These are phyloP conservation scores for Abrus precatorius DNA, from an alignment of 306 rosid species.

Conservation along the genomic window DNA sequence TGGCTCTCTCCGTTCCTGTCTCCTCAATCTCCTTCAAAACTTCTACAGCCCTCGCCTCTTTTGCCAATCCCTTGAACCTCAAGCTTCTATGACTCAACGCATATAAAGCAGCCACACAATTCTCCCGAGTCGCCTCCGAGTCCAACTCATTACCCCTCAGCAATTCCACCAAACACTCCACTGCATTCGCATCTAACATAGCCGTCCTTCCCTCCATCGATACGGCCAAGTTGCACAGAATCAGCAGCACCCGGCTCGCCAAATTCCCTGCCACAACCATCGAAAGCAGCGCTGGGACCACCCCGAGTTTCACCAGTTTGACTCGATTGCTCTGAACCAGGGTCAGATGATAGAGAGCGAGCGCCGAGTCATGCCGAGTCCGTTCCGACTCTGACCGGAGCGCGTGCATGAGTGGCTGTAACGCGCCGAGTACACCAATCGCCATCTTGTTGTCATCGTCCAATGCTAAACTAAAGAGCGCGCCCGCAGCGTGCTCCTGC, in stretches of 20 bases:
- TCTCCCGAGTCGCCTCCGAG: slow-evolving; percentile 83
- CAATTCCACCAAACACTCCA: slow-evolving; percentile 68
- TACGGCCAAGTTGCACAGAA: slow-evolving; percentile 78
- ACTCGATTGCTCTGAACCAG: slow-evolving; percentile 84
- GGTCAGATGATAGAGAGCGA: slow-evolving; percentile 80
- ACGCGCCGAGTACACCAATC: slow-evolving; percentile 83
- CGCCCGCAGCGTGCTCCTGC: slow-evolving; percentile 98
- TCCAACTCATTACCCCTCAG: slow-evolving; percentile 64
- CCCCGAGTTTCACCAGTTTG: slow-evolving; percentile 78
- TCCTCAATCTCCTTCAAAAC: slow-evolving; percentile 75
- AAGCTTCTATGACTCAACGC: slow-evolving; percentile 84
- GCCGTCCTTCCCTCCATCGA: slow-evolving; percentile 78
- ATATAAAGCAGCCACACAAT: slow-evolving; percentile 79
- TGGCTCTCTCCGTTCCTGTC: slow-evolving; percentile 84
- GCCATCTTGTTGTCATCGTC: slow-evolving; percentile 95
- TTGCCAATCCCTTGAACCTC: slow-evolving; percentile 90
- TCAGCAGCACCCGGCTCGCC: slow-evolving; percentile 67
- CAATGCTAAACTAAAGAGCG: slow-evolving; percentile 81
- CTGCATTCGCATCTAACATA: slow-evolving; percentile 84
- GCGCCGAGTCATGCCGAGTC: slow-evolving; percentile 82
- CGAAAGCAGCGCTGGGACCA: slow-evolving; percentile 63
- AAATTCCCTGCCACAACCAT: slow-evolving; percentile 56
- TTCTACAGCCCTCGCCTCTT: slow-evolving; percentile 80
- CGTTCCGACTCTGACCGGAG: slow-evolving; percentile 78
- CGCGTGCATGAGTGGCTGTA: slow-evolving; percentile 83